Evolutionary conservation across 2,329 filamentous ascomycete species (phyloP), one percentile per base, ranked within the genome.

Genomic region (Septoria linicola): DNA sequence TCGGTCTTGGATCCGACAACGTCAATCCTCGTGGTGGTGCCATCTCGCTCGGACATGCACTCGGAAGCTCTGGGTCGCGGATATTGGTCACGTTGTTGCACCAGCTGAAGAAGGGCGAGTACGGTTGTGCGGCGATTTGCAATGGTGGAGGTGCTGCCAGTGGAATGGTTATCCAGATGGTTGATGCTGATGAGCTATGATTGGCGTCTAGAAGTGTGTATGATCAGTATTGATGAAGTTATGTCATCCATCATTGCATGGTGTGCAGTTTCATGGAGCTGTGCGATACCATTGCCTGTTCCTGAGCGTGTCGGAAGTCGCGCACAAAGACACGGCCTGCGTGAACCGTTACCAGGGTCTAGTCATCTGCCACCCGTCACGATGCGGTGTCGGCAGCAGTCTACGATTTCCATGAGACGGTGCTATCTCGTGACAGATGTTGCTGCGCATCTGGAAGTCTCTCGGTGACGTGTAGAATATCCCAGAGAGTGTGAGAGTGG

Each of bases 141-240:
- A 99, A 99, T 65, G 93, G 93, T 39, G 93, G 93, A 35, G 93
- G 93, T 53, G 92, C 90, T 11, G 89, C 92, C 1, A 92, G 88
- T 8, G 93, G 91, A 0, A 80, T 97, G 67, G 89, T 97, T 41
- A 89, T 99, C 48, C 91, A 97, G 73, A 84, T 64, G 53, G 66
- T 70, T 84, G 63, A 79, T 92, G 60, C 85, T 19, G 65, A 67
- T 43, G 70, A 72, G 19, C 58, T 72, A 45, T 69, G 54, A 42
- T 20, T 14, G 14, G 16, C 39, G 17, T 32, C 21, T 17, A 31
- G 32, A 54, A 50, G 43, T 39, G 35, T 27, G 14, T 32, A 40
- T 23, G 25, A 19, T 49, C 21, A 49, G 23, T 31, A 39, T 40
- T n/a, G 41, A 49, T 30, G 36, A 42, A 34, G 17, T 21, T 34